Evolutionary conservation across 2,329 filamentous ascomycete genomes (phyloP).

Genomic region (Capronia coronata): DNA sequence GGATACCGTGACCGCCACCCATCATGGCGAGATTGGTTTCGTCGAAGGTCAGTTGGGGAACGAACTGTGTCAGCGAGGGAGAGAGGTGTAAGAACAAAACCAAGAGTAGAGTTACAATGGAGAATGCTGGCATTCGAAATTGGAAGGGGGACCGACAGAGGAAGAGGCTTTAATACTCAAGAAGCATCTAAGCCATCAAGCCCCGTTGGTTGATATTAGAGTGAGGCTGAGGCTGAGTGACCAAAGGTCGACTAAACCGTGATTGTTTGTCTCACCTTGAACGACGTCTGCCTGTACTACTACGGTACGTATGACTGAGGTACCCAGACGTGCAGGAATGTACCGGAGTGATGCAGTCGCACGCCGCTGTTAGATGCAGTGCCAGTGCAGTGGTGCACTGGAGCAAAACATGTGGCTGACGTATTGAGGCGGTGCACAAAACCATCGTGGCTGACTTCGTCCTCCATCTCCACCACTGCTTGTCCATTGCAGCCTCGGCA

Average conservation of each 20-base stretch:
- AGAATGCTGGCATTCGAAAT: constrained; percentile 10
- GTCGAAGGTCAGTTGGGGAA: constrained; percentile 4
- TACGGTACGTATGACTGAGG: no score
- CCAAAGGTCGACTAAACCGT: not conserved
- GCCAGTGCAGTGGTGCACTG: no score
- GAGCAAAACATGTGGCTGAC: no score
- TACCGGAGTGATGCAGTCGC: not conserved
- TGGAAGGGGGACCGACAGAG: not conserved
- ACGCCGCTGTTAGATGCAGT: no score
- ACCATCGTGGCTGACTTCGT: not conserved
- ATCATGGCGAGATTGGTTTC: constrained; percentile 16
- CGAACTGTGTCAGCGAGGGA: constrained; percentile 25
- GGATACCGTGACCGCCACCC: constrained; percentile 23
- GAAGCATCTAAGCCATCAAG: not conserved
- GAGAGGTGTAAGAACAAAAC: constrained; percentile 32
- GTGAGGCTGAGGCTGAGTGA: constrained; percentile 6
- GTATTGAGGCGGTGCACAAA: not conserved
- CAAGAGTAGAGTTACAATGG: constrained; percentile 24
- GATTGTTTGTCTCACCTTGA: not conserved
- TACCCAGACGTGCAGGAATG: not conserved
- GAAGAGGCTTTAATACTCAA: not conserved
- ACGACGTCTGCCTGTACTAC: constrained; percentile 19
- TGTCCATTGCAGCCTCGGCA: not conserved
- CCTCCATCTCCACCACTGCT: no score
- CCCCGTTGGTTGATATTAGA: not conserved